These are phyloP conservation scores for Fonsecaea pedrosoi DNA, from an alignment of 2,329 filamentous ascomycete species.

Conservation along the genomic window DNA sequence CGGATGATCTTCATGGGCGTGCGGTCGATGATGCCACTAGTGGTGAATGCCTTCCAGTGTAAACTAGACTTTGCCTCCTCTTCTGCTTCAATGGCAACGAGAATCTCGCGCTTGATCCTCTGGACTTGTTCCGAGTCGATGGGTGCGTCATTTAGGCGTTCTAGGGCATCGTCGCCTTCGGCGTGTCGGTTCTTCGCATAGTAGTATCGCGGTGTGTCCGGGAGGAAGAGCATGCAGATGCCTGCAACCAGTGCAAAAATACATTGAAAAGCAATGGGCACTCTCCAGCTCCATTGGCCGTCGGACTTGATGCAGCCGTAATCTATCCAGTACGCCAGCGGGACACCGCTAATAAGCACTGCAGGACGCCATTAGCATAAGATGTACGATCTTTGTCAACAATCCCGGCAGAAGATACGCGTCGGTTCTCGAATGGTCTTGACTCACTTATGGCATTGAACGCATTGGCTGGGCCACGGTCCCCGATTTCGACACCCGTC, in stretches of 20 bases:
- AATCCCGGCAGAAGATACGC: background rate
- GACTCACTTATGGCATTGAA: slow-evolving; percentile 42
- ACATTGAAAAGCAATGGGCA: slow-evolving; percentile 45
- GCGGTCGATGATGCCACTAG: slow-evolving; percentile 28
- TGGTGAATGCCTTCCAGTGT: slow-evolving; percentile 29
- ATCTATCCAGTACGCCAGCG: slow-evolving; percentile 47
- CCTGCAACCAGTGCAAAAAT: slow-evolving; percentile 39
- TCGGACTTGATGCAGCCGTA: slow-evolving; percentile 45
- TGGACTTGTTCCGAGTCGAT: slow-evolving; percentile 33
- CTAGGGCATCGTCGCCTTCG: slow-evolving; percentile 40
- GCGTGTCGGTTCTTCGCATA: slow-evolving; percentile 40
- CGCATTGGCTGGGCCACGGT: slow-evolving; percentile 41
- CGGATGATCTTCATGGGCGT: slow-evolving; percentile 31
- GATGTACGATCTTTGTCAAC: background rate
- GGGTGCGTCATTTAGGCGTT: slow-evolving; percentile 37
- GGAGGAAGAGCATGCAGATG: slow-evolving; percentile 37
- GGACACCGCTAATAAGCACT: slow-evolving; percentile 40
- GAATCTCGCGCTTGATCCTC: slow-evolving; percentile 38
- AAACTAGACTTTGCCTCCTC: slow-evolving; percentile 29
- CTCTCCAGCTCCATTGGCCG: slow-evolving; percentile 43
- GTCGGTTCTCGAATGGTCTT: background rate
- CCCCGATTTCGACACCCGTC: slow-evolving; percentile 41
- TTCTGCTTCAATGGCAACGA: slow-evolving; percentile 37
- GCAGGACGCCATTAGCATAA: background rate
- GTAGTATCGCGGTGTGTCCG: slow-evolving; percentile 43